Conservation (phyloP, 2,329 filamentous ascomycete genomes). For the Aspergillus sp. region DNA sequence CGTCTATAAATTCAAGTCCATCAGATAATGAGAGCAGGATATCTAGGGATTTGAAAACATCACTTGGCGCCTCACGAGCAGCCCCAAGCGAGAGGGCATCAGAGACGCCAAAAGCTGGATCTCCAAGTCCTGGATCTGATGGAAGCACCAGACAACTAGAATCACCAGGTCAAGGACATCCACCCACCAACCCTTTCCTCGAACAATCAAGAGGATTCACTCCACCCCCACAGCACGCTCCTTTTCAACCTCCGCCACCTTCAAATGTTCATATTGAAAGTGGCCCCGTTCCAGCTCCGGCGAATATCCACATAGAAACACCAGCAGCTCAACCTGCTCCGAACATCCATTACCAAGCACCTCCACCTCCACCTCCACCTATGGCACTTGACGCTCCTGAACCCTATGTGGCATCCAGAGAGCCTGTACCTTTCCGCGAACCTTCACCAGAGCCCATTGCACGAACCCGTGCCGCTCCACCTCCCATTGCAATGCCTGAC, state of each 20-base stretch:
- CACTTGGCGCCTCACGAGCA: background rate
- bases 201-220: constrained; percentile 7
- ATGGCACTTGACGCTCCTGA: background rate
- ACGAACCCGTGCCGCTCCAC: constrained; percentile 30
- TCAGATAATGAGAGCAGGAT: constrained; percentile 2
- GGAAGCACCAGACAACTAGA: background rate
- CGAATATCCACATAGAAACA: constrained; percentile 5
- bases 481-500: constrained; percentile 55
- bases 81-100: background rate
- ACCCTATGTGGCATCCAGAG: background rate
- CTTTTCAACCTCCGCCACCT: background rate
- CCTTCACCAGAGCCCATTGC: background rate
- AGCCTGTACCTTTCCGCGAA: background rate
- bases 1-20: constrained; percentile 2
- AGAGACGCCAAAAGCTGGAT: background rate
- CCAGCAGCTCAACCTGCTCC: constrained; percentile 1
- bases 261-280: constrained; percentile 4
- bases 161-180: background rate
- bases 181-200: constrained; percentile 13
- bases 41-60: background rate
- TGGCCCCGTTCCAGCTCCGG: constrained; percentile 1
- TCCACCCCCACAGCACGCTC: background rate
- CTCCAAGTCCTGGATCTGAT: background rate
- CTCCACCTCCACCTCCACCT: background rate
- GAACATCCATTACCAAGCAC: background rate